phyloP scores from a whole-genome alignment of 2,329 filamentous ascomycete species.

The Berkeleyomyces basicola region DNA sequence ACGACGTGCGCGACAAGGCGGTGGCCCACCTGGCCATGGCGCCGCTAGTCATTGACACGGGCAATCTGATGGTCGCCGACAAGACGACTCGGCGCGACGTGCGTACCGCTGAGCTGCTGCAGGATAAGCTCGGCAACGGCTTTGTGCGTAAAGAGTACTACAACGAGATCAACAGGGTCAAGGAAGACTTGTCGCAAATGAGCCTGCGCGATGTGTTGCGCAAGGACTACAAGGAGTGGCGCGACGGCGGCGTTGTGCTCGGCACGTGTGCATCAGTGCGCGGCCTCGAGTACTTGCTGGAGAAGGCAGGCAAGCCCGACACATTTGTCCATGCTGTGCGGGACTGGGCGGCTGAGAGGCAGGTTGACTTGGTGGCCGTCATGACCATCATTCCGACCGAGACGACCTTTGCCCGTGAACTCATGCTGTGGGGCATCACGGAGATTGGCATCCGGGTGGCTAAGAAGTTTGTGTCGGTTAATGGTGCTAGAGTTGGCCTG shows the following conservation, averaged over 20 bases:
- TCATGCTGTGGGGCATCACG: conserved; percentile 48
- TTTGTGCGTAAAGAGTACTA: conserved; percentile 44
- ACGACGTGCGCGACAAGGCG: conserved; percentile 31
- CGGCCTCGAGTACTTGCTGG: conserved; percentile 41
- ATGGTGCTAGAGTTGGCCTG: conserved; percentile 36
- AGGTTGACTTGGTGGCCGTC: conserved; percentile 34
- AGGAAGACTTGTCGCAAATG: conserved; percentile 48
- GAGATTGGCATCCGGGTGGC: conserved; percentile 32
- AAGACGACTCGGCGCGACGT: conserved; percentile 51
- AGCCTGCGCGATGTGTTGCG: conserved; percentile 50
- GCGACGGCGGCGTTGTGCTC: conserved; percentile 35
- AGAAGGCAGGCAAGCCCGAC: conserved; percentile 30
- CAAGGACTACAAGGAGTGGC: conserved; percentile 79
- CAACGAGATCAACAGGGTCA: conserved; percentile 42
- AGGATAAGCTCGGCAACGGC: conserved; percentile 24
- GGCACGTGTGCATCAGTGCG: conserved; percentile 51
- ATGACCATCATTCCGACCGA: conserved; percentile 49
- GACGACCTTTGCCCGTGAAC: conserved; percentile 44
- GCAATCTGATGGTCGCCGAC: conserved; percentile 41
- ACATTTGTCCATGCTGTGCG: background rate
- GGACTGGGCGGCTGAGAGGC: conserved; percentile 19
- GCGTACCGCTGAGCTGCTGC: conserved; percentile 40
- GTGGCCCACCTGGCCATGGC: conserved; percentile 52
- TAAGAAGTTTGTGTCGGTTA: conserved; percentile 34
- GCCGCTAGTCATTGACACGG: conserved; percentile 58